These are phyloP conservation scores for Dendrocalamus latiflorus DNA, from an alignment of 202 grass and related monocot genomes.

Conservation along the genomic window DNA sequence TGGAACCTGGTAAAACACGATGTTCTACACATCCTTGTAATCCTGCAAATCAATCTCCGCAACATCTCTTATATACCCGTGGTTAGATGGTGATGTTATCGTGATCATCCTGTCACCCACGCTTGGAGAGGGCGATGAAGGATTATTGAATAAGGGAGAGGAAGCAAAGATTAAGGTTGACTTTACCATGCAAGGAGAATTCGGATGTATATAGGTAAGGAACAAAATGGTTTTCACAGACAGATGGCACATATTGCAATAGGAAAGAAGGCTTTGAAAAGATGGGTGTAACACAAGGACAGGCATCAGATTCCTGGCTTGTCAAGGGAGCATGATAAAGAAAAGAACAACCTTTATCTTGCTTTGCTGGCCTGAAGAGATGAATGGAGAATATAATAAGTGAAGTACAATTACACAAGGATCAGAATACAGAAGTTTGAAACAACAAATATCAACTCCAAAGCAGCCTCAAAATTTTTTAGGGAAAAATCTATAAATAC, in stretches of 20 bases:
- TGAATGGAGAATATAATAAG: background rate
- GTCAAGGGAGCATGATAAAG: constrained; percentile 43
- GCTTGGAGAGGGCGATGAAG: constrained; percentile 8
- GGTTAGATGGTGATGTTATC: constrained; percentile 4
- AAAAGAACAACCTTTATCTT: constrained; percentile 37
- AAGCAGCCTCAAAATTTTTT: background rate
- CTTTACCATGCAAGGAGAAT: constrained; percentile 15
- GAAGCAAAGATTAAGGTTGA: constrained; percentile 9
- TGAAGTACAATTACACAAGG: constrained; percentile 7
- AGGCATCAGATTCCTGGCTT: constrained; percentile 51
- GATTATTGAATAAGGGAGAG: constrained; percentile 14
- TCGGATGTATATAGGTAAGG: constrained; percentile 8
- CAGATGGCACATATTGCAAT: constrained; percentile 2
- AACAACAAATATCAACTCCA: background rate
- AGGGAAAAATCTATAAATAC: too few relatives aligned
- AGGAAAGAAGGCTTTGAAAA: constrained; percentile 18
- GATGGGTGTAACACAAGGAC: constrained; percentile 16
- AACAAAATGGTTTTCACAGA: constrained; percentile 5
- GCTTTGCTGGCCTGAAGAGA: constrained; percentile 30
- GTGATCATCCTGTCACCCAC: constrained; percentile 20
- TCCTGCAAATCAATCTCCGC: constrained; percentile 48
- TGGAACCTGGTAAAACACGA: constrained; percentile 53
- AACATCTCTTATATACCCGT: constrained; percentile 32
- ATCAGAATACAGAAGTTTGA: background rate
- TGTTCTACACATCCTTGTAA: constrained; percentile 45